Evolutionary conservation across 257 asterid species (phyloP).

Genomic region (Lycium barbarum): DNA sequence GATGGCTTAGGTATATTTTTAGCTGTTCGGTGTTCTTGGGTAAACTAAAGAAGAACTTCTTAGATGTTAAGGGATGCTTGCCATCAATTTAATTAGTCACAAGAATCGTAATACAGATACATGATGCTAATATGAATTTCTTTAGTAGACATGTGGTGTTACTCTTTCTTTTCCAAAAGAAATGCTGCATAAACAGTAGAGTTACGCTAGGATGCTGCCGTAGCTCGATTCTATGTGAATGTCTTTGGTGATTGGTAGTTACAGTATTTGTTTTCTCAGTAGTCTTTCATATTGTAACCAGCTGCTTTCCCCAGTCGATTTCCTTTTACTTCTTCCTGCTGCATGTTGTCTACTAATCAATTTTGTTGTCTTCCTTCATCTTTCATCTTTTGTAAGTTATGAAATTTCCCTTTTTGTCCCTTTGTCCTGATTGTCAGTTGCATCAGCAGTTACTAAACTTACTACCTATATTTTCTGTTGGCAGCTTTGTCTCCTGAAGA

Average conservation of each 20-base stretch:
- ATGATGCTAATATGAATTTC: background rate
- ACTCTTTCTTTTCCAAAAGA: background rate
- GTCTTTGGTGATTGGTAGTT: background rate
- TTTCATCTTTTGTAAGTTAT: background rate
- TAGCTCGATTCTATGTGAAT: background rate
- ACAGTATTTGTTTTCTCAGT: background rate
- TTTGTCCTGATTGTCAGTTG: background rate
- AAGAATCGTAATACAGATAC: background rate
- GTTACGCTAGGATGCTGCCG: background rate
- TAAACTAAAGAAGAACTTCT: conserved; percentile 14
- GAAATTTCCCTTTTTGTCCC: background rate
- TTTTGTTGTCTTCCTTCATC: background rate
- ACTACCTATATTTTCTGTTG: conserved; percentile 30
- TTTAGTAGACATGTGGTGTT: background rate
- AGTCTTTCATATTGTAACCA: background rate
- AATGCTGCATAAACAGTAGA: background rate
- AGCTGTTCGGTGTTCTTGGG: conserved; percentile 18
- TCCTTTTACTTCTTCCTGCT: conserved; percentile 25
- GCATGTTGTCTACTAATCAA: background rate
- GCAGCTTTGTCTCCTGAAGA: conserved; percentile 87
- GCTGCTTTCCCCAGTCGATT: background rate
- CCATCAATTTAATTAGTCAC: background rate
- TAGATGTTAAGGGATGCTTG: background rate
- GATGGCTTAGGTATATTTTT: conserved; percentile 69
- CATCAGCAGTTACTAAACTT: background rate